Evolutionary conservation across 2,329 filamentous ascomycete species (phyloP).

Genomic region (Chlorencoelia australis): DNA sequence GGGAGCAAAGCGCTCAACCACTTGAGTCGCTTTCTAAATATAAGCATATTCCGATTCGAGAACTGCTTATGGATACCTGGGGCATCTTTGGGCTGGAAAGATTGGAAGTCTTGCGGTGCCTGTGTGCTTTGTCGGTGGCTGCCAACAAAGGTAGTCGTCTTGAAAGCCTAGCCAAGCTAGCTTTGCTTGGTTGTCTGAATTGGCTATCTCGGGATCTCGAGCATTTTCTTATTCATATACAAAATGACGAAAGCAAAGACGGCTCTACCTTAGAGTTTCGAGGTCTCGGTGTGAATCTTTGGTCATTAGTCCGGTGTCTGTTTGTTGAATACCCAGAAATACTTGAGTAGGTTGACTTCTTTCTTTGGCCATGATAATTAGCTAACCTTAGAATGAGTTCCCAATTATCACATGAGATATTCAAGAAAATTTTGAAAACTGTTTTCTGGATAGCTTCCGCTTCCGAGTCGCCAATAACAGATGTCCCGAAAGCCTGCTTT

Average conservation of each 20-base stretch:
- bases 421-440: slow-evolving; percentile 17
- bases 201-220: slow-evolving; percentile 10
- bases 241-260: neutral
- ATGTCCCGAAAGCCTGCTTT: slow-evolving; percentile 6
- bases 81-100: slow-evolving; percentile 10
- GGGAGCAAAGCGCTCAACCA: slow-evolving; percentile 14
- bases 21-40: slow-evolving; percentile 9
- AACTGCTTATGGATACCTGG: too few relatives aligned
- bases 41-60: neutral
- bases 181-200: slow-evolving; percentile 13
- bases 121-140: slow-evolving; percentile 19
- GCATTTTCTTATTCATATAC: slow-evolving; percentile 5
- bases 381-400: slow-evolving; percentile 18
- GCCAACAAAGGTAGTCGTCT: slow-evolving; percentile 10
- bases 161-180: slow-evolving; percentile 6
- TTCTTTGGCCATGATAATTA: too few relatives aligned
- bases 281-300: slow-evolving; percentile 16
- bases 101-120: slow-evolving; percentile 18
- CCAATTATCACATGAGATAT: slow-evolving; percentile 8
- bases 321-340: slow-evolving; percentile 21
- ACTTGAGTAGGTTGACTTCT: slow-evolving; percentile 15
- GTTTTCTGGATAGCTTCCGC: slow-evolving; percentile 23
- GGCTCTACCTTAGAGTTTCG: slow-evolving; percentile 5
- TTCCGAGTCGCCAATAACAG: neutral
- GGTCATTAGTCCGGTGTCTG: slow-evolving; percentile 16